A percentile compares a stretch with the other conserved stretches of the same genome.
Conservation (phyloP, 176 grass and related monocot genomes). For the Rhynchospora tenuis region DNA sequence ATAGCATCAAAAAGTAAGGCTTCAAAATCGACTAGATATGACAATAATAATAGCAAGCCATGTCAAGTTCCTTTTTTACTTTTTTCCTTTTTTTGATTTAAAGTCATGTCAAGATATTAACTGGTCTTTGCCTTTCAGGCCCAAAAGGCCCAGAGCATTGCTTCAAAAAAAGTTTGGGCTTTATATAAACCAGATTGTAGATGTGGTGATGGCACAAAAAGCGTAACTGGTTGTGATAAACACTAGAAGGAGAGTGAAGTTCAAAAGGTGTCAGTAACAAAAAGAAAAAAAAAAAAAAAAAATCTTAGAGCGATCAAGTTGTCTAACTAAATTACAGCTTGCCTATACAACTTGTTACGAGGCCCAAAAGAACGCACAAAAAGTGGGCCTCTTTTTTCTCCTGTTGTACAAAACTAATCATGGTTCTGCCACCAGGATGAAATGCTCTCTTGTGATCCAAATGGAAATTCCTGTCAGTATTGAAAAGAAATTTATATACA, state of each 20-base stretch:
- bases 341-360: constrained; percentile 1
- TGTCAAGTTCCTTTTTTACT: no score
- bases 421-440: constrained; percentile 78
- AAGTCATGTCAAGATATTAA: background rate
- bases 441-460: constrained; percentile 78
- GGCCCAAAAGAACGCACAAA: constrained; percentile 18
- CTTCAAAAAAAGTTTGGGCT: background rate
- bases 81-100: no score
- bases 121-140: background rate
- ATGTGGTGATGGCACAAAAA: background rate
- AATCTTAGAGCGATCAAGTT: background rate
- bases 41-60: background rate
- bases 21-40: background rate
- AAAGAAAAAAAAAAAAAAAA: background rate
- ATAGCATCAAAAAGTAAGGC: background rate
- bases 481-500: background rate
- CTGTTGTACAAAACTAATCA: constrained; percentile 19
- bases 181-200: background rate
- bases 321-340: constrained; percentile 11
- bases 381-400: constrained; percentile 14
- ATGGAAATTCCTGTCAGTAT: constrained; percentile 50
- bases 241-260: background rate
- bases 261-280: background rate
- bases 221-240: background rate
- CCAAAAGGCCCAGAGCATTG: background rate